Conservation (phyloP, 805 yeast species). For the Suhomyces prunicola region DNA sequence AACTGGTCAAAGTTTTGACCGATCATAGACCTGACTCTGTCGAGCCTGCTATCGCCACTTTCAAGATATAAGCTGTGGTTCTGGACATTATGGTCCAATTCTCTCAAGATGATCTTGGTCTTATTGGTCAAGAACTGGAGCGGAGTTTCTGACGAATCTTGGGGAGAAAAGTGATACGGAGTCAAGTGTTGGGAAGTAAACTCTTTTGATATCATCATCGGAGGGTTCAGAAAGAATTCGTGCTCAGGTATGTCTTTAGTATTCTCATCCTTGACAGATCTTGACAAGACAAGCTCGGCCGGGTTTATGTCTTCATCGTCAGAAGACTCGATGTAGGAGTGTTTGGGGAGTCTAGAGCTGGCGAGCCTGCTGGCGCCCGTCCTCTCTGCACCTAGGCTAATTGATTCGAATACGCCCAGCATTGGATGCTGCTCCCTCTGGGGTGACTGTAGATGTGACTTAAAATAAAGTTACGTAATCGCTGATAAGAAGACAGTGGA, state of each 20-base stretch:
- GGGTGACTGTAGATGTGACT: neutral
- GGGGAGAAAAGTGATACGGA: neutral
- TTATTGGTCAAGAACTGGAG: slow-evolving; percentile 29
- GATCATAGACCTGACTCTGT: slow-evolving; percentile 25
- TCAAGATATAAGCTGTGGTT: slow-evolving; percentile 25
- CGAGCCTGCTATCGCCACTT: slow-evolving; percentile 33
- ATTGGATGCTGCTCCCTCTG: neutral
- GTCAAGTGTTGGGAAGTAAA: neutral
- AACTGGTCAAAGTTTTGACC: slow-evolving; percentile 31
- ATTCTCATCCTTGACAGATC: slow-evolving; percentile 2
- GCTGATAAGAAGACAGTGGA: neutral
- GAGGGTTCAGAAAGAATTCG: slow-evolving; percentile 19
- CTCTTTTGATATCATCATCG: slow-evolving; percentile 8
- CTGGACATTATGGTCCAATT: slow-evolving; percentile 18
- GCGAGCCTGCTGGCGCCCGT: neutral
- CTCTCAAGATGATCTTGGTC: slow-evolving; percentile 21
- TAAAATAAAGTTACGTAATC: neutral
- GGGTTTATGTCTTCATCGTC: slow-evolving; percentile 15
- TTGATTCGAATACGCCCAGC: slow-evolving; percentile 13
- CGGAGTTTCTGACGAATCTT: slow-evolving; percentile 19
- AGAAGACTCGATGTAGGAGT: slow-evolving; percentile 8
- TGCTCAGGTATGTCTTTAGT: slow-evolving; percentile 8
- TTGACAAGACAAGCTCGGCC: slow-evolving; percentile 12
- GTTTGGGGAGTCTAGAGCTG: slow-evolving; percentile 1
- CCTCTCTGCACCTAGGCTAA: slow-evolving; percentile 7